Evolutionary conservation across 805 yeast genomes (phyloP), one percentile per base, ranked within the genome.

Genomic region (Candida dajiaensis): DNA sequence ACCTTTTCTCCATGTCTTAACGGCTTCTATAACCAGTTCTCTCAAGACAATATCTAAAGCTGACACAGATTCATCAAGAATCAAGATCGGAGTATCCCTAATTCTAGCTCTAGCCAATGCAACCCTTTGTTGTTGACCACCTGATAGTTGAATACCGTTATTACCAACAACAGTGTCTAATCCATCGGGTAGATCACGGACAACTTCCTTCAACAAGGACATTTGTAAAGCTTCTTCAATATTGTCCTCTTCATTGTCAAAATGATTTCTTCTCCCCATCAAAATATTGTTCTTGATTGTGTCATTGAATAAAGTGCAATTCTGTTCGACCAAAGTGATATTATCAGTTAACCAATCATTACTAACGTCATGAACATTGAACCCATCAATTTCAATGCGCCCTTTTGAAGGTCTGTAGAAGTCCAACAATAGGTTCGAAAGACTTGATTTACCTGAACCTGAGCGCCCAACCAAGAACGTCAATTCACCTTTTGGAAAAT

Each of bases 391-490:
- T 3, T 59, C 59, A 1, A 94, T 75, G 1, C 57, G 46, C 0
- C 99, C 99, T 0, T 61, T 46, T 5, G 64, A 53, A 0, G 71
- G 66, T 0, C 61, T 50, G 55, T 90, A 89, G 21, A 87, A 73
- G 23, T 76, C 76, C 45, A 85, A 61, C 1, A 94, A 55, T 2
- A 94, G 61, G 33, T 74, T 75, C 0, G 84, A 76, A 2, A 94
- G 50, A 0, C 98, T 85, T 0, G 98, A 92, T 62, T 94, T 94
- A 0, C 99, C 99, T 0, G 90, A 82, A 0, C 99, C 99, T 0
- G 97, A 89, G 50, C 74, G 72, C 1, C 99, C 99, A 38, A 94
- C 77, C 4, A 94, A 64, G 55, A 78, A 92, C 1, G 83, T 78
- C 7, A 77, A 58, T 28, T 66, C 53, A 1, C 76, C 72, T 0